Evolutionary conservation across 2,329 filamentous ascomycete genomes (phyloP).

Genomic region (Curvularia verruculosa): DNA sequence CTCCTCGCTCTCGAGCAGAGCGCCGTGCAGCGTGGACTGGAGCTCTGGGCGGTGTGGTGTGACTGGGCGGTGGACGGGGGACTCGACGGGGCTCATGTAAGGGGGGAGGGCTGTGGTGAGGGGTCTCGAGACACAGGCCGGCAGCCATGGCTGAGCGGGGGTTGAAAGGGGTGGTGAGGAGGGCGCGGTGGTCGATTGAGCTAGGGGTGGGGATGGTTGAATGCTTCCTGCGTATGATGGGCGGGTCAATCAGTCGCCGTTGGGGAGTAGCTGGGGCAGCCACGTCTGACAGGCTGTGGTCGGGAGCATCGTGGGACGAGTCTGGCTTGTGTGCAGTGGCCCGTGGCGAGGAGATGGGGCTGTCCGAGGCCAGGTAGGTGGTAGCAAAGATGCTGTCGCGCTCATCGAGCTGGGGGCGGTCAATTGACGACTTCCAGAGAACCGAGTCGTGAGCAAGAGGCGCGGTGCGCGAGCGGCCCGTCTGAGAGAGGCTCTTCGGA

Average conservation of each 20-base stretch:
- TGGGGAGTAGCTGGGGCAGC: constrained; percentile 38
- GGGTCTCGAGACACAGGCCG: constrained; percentile 30
- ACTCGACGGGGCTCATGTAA: constrained; percentile 49
- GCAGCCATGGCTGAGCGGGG: constrained; percentile 25
- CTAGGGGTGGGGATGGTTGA: constrained; percentile 29
- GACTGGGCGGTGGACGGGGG: constrained; percentile 41
- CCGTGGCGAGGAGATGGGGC: constrained; percentile 49
- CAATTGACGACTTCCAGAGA: constrained; percentile 47
- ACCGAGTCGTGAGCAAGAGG: constrained; percentile 40
- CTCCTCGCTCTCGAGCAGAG: constrained; percentile 47
- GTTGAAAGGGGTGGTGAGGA: constrained; percentile 45
- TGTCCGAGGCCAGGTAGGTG: constrained; percentile 62
- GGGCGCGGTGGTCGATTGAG: constrained; percentile 39
- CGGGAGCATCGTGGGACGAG: constrained; percentile 36
- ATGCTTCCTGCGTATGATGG: constrained; percentile 41
- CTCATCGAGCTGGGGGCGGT: constrained; percentile 63
- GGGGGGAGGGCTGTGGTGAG: constrained; percentile 42
- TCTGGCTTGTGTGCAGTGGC: constrained; percentile 34
- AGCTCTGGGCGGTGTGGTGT: constrained; percentile 36
- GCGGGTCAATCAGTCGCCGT: constrained; percentile 43
- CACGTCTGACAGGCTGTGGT: constrained; percentile 36
- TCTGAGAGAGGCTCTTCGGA: constrained; percentile 45
- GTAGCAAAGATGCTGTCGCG: constrained; percentile 69
- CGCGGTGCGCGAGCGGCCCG: constrained; percentile 49
- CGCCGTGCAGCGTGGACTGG: constrained; percentile 34